These are phyloP conservation scores for Leccinum incarnatum DNA, from an alignment of 768 basidiomycete species.

Conservation along the genomic window DNA sequence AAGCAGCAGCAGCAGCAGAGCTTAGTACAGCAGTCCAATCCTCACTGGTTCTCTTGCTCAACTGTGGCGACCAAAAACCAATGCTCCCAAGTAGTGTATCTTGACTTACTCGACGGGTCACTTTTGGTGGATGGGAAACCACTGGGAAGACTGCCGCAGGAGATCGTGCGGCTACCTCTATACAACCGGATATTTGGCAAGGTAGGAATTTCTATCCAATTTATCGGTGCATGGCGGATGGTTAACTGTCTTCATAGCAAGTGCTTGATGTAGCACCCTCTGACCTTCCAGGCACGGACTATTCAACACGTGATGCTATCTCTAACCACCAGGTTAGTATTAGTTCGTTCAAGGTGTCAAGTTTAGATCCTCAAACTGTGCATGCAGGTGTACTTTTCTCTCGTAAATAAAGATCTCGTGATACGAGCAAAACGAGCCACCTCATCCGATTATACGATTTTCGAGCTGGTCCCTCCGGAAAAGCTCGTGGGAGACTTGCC, in stretches of 20 bases:
- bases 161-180: constrained; percentile 14
- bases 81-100: constrained; percentile 21
- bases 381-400: constrained; percentile 23
- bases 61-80: constrained; percentile 9
- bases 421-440: constrained; percentile 13
- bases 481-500: constrained; percentile 29
- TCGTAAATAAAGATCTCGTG: constrained; percentile 14
- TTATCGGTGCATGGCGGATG: background rate
- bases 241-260: constrained; percentile 12
- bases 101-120: constrained; percentile 23
- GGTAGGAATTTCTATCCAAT: constrained; percentile 4
- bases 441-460: background rate
- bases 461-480: constrained; percentile 17
- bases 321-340: constrained; percentile 20
- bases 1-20: too few species aligned
- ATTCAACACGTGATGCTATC: constrained; percentile 16
- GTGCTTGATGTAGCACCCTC: constrained; percentile 17
- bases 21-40: background rate
- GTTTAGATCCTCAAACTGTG: background rate
- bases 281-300: constrained; percentile 23
- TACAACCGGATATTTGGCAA: constrained; percentile 21
- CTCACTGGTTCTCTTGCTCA: constrained; percentile 18
- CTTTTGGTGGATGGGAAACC: constrained; percentile 26
- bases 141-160: constrained; percentile 21
- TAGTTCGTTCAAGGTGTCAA: background rate